Conservation (phyloP, 2,329 filamentous ascomycete species). For the Aplosporella prunicola region DNA sequence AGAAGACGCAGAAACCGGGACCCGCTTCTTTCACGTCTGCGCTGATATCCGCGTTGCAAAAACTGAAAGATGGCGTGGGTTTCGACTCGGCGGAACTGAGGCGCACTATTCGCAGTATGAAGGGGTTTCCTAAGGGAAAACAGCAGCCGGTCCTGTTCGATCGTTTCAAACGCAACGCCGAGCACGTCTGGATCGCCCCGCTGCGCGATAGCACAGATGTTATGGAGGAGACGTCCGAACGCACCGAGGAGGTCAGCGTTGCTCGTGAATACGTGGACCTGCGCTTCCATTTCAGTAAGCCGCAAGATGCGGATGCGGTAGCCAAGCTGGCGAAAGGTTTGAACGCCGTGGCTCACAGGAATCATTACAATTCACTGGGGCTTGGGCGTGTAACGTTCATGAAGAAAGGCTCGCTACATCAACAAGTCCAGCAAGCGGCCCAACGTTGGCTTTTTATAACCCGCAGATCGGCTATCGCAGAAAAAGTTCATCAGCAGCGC, state of each 20-base stretch:
- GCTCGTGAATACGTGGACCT: constrained; percentile 12
- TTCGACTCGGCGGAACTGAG: neutral
- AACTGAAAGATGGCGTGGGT: neutral
- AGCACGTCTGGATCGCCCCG: constrained; percentile 11
- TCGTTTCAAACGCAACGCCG: neutral
- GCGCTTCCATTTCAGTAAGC: constrained; percentile 12
- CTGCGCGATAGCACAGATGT: neutral
- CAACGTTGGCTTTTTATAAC: too few species aligned
- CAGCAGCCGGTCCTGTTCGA: neutral
- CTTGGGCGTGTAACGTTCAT: too few species aligned
- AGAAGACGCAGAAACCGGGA: neutral
- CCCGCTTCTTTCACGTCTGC: neutral
- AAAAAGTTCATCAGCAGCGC: too few species aligned
- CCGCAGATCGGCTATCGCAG: too few species aligned
- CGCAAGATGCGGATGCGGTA: neutral
- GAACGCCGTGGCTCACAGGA: too few species aligned
- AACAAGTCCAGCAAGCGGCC: too few species aligned
- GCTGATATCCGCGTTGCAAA: neutral
- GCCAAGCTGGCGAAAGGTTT: too few species aligned
- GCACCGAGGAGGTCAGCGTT: neutral
- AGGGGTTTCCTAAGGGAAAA: too few species aligned
- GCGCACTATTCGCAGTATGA: neutral
- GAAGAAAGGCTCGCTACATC: too few species aligned
- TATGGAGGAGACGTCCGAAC: neutral
- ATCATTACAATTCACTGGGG: too few species aligned